Percentiles rank a stretch among this genome's conserved stretches.
phyloP scores from a whole-genome alignment of 441 rosid genomes.

The Bocquillonia castaneifolia region DNA sequence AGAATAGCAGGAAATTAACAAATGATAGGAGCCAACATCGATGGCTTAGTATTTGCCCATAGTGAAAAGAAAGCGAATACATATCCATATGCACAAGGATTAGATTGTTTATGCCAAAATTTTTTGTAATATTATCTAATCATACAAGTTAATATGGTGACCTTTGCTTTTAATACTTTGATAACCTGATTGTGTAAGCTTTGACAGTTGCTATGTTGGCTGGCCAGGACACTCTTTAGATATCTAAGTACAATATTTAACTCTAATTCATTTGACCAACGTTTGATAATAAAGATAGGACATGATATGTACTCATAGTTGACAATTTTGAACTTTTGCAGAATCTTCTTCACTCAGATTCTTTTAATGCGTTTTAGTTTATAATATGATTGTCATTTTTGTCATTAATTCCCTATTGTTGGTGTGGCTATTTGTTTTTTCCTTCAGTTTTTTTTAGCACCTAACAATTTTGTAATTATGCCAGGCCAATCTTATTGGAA shows the following conservation, averaged over 20 bases:
- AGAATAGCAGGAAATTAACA: background rate
- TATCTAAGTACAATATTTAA: background rate
- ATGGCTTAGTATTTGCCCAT: background rate
- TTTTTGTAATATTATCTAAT: no score
- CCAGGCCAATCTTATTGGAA: conserved; percentile 74
- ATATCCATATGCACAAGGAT: background rate
- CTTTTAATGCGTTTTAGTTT: background rate
- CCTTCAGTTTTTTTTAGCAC: background rate
- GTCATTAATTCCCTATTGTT: background rate
- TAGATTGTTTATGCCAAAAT: no score
- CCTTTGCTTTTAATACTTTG: background rate
- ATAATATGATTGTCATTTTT: background rate
- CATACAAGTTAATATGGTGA: background rate
- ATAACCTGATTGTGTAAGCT: background rate
- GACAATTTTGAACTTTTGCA: background rate
- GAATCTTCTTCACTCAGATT: background rate
- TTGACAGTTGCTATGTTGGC: no score
- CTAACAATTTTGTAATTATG: conserved; percentile 22
- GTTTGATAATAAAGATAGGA: background rate
- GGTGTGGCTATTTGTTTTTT: background rate
- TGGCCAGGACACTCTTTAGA: background rate
- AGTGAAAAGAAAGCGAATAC: background rate
- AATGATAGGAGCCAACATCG: background rate
- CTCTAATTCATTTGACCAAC: background rate
- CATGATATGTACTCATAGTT: background rate